Evolutionary conservation across 192 early-diverging fungal species (phyloP).

Genomic region (Coemansia sp.): DNA sequence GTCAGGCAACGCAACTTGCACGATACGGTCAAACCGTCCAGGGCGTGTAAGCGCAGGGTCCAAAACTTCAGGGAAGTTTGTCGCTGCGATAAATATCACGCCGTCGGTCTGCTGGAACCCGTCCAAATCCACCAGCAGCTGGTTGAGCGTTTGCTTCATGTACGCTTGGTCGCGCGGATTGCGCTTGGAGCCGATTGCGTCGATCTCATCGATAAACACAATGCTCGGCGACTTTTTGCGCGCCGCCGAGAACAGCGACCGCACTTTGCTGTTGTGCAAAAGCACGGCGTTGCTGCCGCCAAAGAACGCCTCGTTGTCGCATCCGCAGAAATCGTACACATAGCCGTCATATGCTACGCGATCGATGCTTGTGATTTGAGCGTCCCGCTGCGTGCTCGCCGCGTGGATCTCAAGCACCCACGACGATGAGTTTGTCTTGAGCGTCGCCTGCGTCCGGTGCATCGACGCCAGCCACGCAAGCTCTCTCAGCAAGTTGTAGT

Average conservation of each 20-base stretch:
- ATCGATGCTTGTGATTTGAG: conserved; percentile 33
- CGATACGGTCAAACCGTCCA: conserved; percentile 93
- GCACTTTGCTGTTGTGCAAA: conserved; percentile 55
- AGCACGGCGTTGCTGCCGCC: conserved; percentile 50
- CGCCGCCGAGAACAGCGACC: conserved; percentile 65
- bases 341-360: conserved; percentile 33
- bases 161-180: conserved; percentile 91
- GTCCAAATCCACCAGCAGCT: conserved; percentile 97
- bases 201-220: conserved; percentile 99
- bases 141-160: conserved; percentile 98
- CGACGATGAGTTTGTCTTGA: background rate
- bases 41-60: conserved; percentile 97
- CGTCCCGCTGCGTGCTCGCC: background rate
- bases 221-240: conserved; percentile 76
- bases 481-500: conserved; percentile 31
- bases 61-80: conserved; percentile 95
- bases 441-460: conserved; percentile 22
- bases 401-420: conserved; percentile 20
- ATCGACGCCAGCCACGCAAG: conserved; percentile 49
- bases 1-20: conserved; percentile 93
- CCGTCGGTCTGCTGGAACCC: conserved; percentile 96
- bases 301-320: conserved; percentile 54
- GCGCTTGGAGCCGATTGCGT: conserved; percentile 94
- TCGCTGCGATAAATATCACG: conserved; percentile 98
- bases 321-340: conserved; percentile 54